Conservation (phyloP, 192 early-diverging fungal species). For the Thamnidium elegans region DNA sequence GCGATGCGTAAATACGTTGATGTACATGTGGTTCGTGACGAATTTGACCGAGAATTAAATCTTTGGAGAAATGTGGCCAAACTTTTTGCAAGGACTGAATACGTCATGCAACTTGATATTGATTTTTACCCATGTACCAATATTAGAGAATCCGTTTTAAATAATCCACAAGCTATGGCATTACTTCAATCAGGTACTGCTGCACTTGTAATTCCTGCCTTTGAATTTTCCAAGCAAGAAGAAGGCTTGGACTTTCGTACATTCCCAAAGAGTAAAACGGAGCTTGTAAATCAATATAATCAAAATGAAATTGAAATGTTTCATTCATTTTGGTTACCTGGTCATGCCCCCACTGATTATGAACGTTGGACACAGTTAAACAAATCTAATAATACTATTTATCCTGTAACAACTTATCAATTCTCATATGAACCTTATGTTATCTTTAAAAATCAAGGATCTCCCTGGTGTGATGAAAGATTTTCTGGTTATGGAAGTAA, state of each 20-base stretch:
- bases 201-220: slow-evolving; percentile 47
- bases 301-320: slow-evolving; percentile 52
- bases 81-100: slow-evolving; percentile 55
- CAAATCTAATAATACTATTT: slow-evolving; percentile 35
- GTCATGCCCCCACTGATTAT: slow-evolving; percentile 56
- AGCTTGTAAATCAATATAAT: slow-evolving; percentile 36
- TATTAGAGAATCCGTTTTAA: slow-evolving; percentile 38
- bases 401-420: slow-evolving; percentile 48
- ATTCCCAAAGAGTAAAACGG: slow-evolving; percentile 46
- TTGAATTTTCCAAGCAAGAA: slow-evolving; percentile 49
- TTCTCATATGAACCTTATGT: slow-evolving; percentile 58
- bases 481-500: slow-evolving; percentile 60
- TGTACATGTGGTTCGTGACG: slow-evolving; percentile 53
- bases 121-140: slow-evolving; percentile 57
- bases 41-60: slow-evolving; percentile 59
- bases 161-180: slow-evolving; percentile 34
- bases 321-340: slow-evolving; percentile 46
- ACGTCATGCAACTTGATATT: slow-evolving; percentile 58
- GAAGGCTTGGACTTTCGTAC: slow-evolving; percentile 47
- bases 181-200: slow-evolving; percentile 32
- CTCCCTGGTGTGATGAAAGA: slow-evolving; percentile 58
- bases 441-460: slow-evolving; percentile 45
- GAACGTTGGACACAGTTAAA: slow-evolving; percentile 30
- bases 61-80: slow-evolving; percentile 61
- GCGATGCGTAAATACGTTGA: slow-evolving; percentile 49